Evolutionary conservation across 2,329 filamentous ascomycete genomes (phyloP).

Genomic region (Cladosporium velox): DNA sequence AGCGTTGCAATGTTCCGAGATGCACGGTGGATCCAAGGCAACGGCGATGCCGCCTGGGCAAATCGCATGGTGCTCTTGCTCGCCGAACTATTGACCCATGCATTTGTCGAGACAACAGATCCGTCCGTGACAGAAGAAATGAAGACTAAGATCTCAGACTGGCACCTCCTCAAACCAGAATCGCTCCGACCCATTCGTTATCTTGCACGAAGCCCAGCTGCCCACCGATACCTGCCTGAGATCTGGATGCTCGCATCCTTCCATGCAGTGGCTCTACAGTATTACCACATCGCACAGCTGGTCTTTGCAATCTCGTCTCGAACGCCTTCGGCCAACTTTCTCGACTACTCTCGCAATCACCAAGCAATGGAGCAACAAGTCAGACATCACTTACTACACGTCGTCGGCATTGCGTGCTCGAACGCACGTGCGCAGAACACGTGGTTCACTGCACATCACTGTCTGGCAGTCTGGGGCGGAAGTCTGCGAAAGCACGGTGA

Average conservation of each 20-base stretch:
- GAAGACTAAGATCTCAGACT: slow-evolving; percentile 8
- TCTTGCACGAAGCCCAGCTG: neutral
- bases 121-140: slow-evolving; percentile 6
- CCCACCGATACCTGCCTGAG: slow-evolving; percentile 22
- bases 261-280: slow-evolving; percentile 26
- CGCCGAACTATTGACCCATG: slow-evolving; percentile 20
- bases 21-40: slow-evolving; percentile 21
- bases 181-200: slow-evolving; percentile 10
- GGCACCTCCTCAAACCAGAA: slow-evolving; percentile 8
- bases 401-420: slow-evolving; percentile 24
- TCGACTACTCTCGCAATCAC: slow-evolving; percentile 21
- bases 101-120: slow-evolving; percentile 16
- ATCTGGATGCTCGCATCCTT: slow-evolving; percentile 25
- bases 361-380: slow-evolving; percentile 19
- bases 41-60: slow-evolving; percentile 23
- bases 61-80: slow-evolving; percentile 26
- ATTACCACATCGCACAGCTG: slow-evolving; percentile 27
- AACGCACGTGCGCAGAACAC: slow-evolving; percentile 25
- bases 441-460: slow-evolving; percentile 27
- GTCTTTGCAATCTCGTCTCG: slow-evolving; percentile 17
- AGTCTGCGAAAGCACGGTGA: slow-evolving; percentile 21
- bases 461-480: slow-evolving; percentile 25
- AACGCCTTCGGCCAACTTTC: neutral
- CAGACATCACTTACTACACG: slow-evolving; percentile 22
- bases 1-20: slow-evolving; percentile 31